Evolutionary conservation across 306 rosid genomes (phyloP).

Genomic region (Cucumis sativus): Cucumber_9930_V3 NC_026659.2:26038501-26039000

Average conservation of each 20-base stretch:
- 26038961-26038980: background rate
- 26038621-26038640: background rate
- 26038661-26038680: background rate
- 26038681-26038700: background rate
- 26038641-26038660: background rate
- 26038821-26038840: background rate
- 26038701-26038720: background rate
- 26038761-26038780: background rate
- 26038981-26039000: background rate
- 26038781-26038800: background rate
- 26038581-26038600: slow-evolving; percentile 63
- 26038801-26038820: background rate
- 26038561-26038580: slow-evolving; percentile 61
- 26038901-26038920: background rate
- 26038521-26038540: slow-evolving; percentile 36
- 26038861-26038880: background rate
- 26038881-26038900: background rate
- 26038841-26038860: background rate
- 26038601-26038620: slow-evolving; percentile 30
- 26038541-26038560: slow-evolving; percentile 78
- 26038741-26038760: background rate
- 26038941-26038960: background rate
- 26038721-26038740: background rate
- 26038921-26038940: background rate
- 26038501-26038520: slow-evolving; percentile 29